A percentile compares a stretch with the other conserved stretches of the same genome.
phyloP scores from a whole-genome alignment of 768 basidiomycete species.

The Suillus alpinus region DNA sequence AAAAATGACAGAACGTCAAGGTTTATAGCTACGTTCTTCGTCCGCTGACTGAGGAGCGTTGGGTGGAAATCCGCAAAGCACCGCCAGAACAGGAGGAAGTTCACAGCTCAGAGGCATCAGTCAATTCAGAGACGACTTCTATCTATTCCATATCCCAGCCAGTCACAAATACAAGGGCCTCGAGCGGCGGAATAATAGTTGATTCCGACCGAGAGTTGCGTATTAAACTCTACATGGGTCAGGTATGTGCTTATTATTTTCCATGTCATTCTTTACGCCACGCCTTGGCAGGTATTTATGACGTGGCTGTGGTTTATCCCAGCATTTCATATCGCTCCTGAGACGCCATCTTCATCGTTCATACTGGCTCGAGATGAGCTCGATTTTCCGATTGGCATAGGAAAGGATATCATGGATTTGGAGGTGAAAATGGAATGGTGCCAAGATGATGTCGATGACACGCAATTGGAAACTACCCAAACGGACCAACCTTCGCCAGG shows the following conservation, averaged over 20 bases:
- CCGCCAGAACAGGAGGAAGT: constrained; percentile 14
- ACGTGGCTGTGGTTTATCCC: constrained; percentile 90
- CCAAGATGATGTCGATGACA: constrained; percentile 2
- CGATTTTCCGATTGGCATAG: constrained; percentile 78
- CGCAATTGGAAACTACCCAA: background rate
- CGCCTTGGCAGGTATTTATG: constrained; percentile 55
- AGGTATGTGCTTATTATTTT: constrained; percentile 38
- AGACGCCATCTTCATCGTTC: constrained; percentile 36
- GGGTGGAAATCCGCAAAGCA: constrained; percentile 39
- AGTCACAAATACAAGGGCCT: constrained; percentile 13
- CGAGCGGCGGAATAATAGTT: constrained; percentile 51
- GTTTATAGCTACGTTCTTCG: constrained; percentile 43
- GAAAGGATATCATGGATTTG: constrained; percentile 62
- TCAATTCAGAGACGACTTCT: background rate
- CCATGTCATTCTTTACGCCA: background rate
- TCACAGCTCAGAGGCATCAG: background rate
- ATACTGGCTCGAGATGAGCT: constrained; percentile 58
- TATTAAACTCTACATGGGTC: constrained; percentile 70
- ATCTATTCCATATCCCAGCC: background rate
- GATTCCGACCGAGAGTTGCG: constrained; percentile 68
- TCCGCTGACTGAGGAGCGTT: constrained; percentile 43
- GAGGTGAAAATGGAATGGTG: constrained; percentile 60
- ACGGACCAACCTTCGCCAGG: background rate
- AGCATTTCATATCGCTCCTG: constrained; percentile 70
- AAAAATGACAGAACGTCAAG: constrained; percentile 37